Base-by-base conservation (phyloP, 2,329 filamentous ascomycete species). In the Colletotrichum sp. region DNA sequence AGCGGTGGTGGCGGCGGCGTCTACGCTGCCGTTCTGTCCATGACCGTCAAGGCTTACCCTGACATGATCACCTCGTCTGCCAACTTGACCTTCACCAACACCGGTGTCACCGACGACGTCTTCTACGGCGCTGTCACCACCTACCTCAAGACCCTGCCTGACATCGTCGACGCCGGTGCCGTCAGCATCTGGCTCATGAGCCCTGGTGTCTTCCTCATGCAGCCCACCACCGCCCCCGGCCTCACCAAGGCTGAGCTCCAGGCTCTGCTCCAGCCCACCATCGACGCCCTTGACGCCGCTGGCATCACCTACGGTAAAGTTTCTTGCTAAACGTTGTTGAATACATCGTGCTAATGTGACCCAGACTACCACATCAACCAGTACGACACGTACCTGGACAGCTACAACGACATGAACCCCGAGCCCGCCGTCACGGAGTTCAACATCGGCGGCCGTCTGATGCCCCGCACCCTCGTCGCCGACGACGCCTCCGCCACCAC, bases 1-100 rank as follows among this genome's bases (percentile, higher is more conserved):
- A 83, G 83, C 63, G 89, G 89, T 9, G 89, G 90, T 7, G 89
- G 90, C 4, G 86, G 84, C 11, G 89, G 89, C 4, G 90, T 85
- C 4, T 92, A 87, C 76, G 90, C 85, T 1, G 84, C 91, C 1
- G 87, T 91, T 5, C 80, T 86, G 22, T 88, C 87, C 12, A 84
- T 91, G 80, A 91, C 88, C 1, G 80, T 85, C 52, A 74, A 74
- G 71, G 74, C 71, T 5, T 76, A 39, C 61, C 65, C 71, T 11
- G 74, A 89, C 73, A 80, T 80, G 6, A 81, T 82, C 0, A 84
- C 88, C 5, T 84, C 86, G 0, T 89, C 86, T 2, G 84, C 87
- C 3, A 86, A 84, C 11, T 78, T 91, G 7, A 83, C 82, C 0
- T 88, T 91, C 48, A 72, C 68, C 63, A 75, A 39, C 75, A 22